Evolutionary conservation across 2,329 filamentous ascomycete genomes (phyloP), one percentile per base, ranked within the genome.

Genomic region (Calonectria pseudoturangicola): DNA sequence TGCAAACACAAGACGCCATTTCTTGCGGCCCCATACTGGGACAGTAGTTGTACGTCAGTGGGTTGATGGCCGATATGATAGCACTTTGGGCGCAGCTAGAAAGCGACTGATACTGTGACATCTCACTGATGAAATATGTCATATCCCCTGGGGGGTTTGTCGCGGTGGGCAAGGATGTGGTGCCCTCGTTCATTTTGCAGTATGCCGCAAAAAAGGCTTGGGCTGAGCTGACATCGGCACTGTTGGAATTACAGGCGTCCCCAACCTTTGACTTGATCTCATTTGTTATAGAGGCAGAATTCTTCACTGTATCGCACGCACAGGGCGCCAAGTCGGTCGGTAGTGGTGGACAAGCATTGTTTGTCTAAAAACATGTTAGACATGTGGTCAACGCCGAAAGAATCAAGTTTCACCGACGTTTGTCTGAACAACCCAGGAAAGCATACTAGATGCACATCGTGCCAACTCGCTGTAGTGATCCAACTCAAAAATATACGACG

Each of bases 141-240:
- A 58, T 58, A 33, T 58, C 54, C 41, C 54, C 54, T 15, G 54
- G 33, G 1, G 54, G 54, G 33, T 58, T 39, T n/a, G 54, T 25
- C 7, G 15, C 33, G 7, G 54, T 58, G 30, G 54, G 54, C n/a
- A 58, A n/a, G 1, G 54, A 58, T 13, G 54, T 58, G n/a, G 54
- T 58, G 21, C 54, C 54, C 33, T 21, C 39, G 5, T 58, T 58
- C 54, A 58, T 58, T n/a, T 58, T 58, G 33, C 54, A 58, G 13
- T 58, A 58, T 58, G 54, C 54, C n/a, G 54, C n/a, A 13, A 58
- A 58, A 16, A 58, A 41, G n/a, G 54, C 54, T 15, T 58, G n/a
- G 13, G 54, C 54, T 12, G 54, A 58, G n/a, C 54, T 41, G 2
- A 58, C 21, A 8, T 58, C 54, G 8, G n/a, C 54, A 25, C 12